Percentiles rank a stretch among this genome's conserved stretches.
Evolutionary conservation across 2,329 filamentous ascomycete genomes (phyloP).

Genomic region (Fusarium sp.): DNA sequence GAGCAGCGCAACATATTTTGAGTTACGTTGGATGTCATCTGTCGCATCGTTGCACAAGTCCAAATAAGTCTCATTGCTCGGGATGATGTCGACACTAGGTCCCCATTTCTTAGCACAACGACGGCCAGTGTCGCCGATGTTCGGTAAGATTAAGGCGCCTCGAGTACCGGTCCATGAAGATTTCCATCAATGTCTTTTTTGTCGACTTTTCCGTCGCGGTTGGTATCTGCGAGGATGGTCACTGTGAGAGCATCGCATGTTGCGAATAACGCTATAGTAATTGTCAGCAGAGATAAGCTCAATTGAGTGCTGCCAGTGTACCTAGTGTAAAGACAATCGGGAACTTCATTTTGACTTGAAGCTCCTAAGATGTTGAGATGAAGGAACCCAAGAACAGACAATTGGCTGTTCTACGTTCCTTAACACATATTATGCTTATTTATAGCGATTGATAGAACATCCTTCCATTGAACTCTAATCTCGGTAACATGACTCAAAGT

Average conservation of each 20-base stretch:
- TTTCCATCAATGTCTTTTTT: conserved; percentile 38
- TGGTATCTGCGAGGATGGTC: conserved; percentile 48
- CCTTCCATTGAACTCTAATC: neutral
- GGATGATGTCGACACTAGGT: neutral
- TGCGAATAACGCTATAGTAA: neutral
- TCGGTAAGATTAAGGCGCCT: conserved; percentile 50
- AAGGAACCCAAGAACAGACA: too few species aligned
- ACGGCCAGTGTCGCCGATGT: conserved; percentile 46
- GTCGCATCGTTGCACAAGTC: conserved; percentile 48
- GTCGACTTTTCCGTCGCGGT: conserved; percentile 49
- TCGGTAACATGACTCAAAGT: neutral
- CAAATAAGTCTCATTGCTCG: conserved; percentile 36
- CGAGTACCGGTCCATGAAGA: conserved; percentile 28
- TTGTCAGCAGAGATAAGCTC: neutral
- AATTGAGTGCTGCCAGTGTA: neutral
- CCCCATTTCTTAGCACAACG: conserved; percentile 42
- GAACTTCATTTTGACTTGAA: conserved; percentile 5
- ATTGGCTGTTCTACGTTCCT: too few species aligned
- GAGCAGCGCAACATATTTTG: conserved; percentile 46
- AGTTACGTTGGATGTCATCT: conserved; percentile 44
- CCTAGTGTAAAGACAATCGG: neutral
- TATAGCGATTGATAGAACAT: neutral
- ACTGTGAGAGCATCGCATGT: conserved; percentile 15
- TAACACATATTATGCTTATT: neutral
- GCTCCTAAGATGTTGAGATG: fast-evolving